Percentiles rank a stretch among this genome's conserved stretches.
phyloP scores from a whole-genome alignment of 169 alveolate genomes.

The Eimeria acervulina region DNA sequence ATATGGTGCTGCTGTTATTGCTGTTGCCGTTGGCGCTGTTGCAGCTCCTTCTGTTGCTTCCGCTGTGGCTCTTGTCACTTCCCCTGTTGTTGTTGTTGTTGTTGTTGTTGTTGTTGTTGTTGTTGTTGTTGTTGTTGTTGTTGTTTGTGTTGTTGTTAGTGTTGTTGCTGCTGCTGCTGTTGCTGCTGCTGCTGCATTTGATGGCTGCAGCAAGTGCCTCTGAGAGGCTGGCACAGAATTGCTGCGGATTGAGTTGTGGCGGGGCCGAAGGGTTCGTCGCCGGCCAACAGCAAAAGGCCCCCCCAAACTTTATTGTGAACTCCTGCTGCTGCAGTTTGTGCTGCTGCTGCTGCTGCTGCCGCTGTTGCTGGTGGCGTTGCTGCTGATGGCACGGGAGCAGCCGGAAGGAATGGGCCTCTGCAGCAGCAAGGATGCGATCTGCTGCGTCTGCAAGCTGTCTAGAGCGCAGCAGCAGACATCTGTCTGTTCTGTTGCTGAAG shows the following conservation, averaged over 20 bases:
- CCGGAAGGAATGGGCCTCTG: slow-evolving; percentile 34
- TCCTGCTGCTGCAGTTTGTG: too few relatives aligned
- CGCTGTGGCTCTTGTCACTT: too few relatives aligned
- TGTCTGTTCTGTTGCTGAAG: slow-evolving; percentile 54
- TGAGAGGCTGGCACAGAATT: slow-evolving; percentile 8
- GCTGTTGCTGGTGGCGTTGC: not conserved
- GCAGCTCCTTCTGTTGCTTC: not conserved
- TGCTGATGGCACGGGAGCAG: not conserved
- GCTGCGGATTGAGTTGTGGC: not conserved
- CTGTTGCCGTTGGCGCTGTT: not conserved
- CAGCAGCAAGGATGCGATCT: not conserved
- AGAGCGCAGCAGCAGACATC: slow-evolving; percentile 48
- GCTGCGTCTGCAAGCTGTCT: slow-evolving; percentile 42
- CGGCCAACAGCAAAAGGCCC: not conserved
- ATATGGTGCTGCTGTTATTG: too few relatives aligned
- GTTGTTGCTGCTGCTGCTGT: slow-evolving; percentile 39
- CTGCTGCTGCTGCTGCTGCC: too few relatives aligned
- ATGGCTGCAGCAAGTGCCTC: not conserved
- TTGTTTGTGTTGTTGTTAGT: too few relatives aligned
- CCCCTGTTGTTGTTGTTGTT: not conserved
- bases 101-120: slow-evolving; percentile 1
- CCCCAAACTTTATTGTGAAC: not conserved
- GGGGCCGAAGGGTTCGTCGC: not conserved
- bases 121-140: not conserved
- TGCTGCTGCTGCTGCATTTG: slow-evolving; percentile 16